A percentile compares a stretch with the other conserved stretches of the same genome.
phyloP scores from a whole-genome alignment of 176 grass and related monocot genomes.

The Carex scoparia region DNA sequence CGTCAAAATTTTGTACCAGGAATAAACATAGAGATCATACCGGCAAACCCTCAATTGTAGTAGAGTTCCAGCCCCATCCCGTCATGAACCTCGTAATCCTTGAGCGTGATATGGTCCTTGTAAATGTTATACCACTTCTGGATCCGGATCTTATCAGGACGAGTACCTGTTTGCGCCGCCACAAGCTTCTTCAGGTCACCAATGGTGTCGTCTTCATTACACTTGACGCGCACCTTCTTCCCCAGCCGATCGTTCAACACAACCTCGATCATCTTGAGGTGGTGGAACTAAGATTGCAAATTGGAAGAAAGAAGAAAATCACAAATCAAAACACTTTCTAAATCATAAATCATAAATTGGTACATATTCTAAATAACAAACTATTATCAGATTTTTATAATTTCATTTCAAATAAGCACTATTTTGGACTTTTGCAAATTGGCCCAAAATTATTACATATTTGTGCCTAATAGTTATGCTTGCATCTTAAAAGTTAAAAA shows the following conservation, averaged over 20 bases:
- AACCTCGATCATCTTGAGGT: slow-evolving; percentile 84
- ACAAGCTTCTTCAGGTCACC: slow-evolving; percentile 99
- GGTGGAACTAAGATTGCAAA: background rate
- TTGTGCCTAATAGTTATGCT: background rate
- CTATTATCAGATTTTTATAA: background rate
- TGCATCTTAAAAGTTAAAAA: background rate
- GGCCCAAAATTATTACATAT: background rate
- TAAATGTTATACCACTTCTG: slow-evolving; percentile 99
- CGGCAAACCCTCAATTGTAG: slow-evolving; percentile 58
- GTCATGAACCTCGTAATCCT: slow-evolving; percentile 97
- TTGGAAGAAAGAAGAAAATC: background rate
- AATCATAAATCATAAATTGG: no score
- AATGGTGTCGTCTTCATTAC: slow-evolving; percentile 99
- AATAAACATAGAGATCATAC: background rate
- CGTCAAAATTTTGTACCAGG: background rate
- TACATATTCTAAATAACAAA: no score
- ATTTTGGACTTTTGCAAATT: background rate
- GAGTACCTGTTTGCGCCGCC: slow-evolving; percentile 88
- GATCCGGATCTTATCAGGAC: slow-evolving; percentile 95
- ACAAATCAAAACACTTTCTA: no score
- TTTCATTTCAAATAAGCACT: background rate
- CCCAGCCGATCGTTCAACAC: slow-evolving; percentile 94
- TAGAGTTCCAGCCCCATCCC: slow-evolving; percentile 99
- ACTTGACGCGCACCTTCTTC: slow-evolving; percentile 99
- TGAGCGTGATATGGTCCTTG: slow-evolving; percentile 99